Evolutionary conservation across 2,329 filamentous ascomycete genomes (phyloP).

Genomic region (Pezicula neosporulosa): DNA sequence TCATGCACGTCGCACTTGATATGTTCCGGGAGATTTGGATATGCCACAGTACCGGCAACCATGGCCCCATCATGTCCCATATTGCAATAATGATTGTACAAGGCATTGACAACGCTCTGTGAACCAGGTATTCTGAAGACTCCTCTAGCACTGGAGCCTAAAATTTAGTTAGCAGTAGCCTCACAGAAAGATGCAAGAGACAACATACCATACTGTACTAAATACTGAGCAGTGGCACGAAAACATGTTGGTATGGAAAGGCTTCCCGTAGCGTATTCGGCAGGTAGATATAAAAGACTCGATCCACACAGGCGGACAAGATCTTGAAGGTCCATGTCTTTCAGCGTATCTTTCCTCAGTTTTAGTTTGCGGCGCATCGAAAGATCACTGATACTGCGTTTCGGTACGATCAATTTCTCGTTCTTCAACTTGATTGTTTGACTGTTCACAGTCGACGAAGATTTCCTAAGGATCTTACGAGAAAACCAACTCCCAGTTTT

Average conservation of each 20-base stretch:
- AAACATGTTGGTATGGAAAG: conserved; percentile 62
- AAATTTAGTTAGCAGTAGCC: conserved; percentile 9
- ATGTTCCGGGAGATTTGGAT: conserved; percentile 55
- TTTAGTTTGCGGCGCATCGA: conserved; percentile 43
- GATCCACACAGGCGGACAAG: conserved; percentile 61
- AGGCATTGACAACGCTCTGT: conserved; percentile 43
- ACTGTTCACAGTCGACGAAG: conserved; percentile 26
- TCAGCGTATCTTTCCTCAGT: conserved; percentile 41
- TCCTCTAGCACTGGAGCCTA: conserved; percentile 43
- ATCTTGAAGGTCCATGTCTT: conserved; percentile 49
- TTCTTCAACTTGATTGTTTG: conserved; percentile 24
- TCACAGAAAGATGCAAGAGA: background rate
- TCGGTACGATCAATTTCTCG: conserved; percentile 35
- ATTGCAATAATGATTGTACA: conserved; percentile 63
- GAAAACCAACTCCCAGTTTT: conserved; percentile 35
- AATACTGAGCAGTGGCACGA: conserved; percentile 61
- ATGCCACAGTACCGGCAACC: conserved; percentile 55
- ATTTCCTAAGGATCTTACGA: conserved; percentile 32
- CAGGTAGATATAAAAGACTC: conserved; percentile 57
- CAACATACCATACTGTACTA: conserved; percentile 55
- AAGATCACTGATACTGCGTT: conserved; percentile 53
- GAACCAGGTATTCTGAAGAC: conserved; percentile 64
- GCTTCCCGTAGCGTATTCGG: conserved; percentile 53
- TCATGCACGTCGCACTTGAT: conserved; percentile 60
- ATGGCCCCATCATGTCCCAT: conserved; percentile 41